These are phyloP conservation scores for Grigorovia transvaalensis DNA, from an alignment of 805 yeast genomes.

Conservation along the genomic window DNA sequence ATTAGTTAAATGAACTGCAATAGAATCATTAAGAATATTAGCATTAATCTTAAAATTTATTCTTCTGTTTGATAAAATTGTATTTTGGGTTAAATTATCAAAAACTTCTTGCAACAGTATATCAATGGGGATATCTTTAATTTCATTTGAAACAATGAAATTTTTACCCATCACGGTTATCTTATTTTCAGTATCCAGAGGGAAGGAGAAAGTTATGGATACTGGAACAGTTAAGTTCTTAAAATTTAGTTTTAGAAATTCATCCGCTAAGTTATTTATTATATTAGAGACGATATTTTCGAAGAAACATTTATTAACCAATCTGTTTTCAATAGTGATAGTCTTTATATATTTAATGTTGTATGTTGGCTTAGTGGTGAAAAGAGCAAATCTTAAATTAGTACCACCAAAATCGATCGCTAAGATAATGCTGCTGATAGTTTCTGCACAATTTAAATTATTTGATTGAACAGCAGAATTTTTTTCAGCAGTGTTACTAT, in stretches of 20 bases:
- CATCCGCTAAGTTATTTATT: slow-evolving; percentile 8
- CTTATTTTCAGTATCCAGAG: slow-evolving; percentile 20
- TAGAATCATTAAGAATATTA: slow-evolving; percentile 48
- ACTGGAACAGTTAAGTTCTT: slow-evolving; percentile 10
- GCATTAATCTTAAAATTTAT: slow-evolving; percentile 30
- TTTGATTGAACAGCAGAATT: too few relatives aligned
- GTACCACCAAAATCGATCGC: slow-evolving; percentile 26
- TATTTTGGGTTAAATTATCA: slow-evolving; percentile 4
- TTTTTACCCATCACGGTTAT: slow-evolving; percentile 55
- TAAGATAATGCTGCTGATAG: slow-evolving; percentile 4
- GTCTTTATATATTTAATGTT: slow-evolving; percentile 7
- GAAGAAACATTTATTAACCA: slow-evolving; percentile 16
- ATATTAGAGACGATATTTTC: slow-evolving; percentile 12
- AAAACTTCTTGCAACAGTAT: slow-evolving; percentile 32
- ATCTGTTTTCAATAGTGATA: slow-evolving; percentile 7
- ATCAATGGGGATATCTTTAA: slow-evolving; percentile 34
- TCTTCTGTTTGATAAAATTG: slow-evolving; percentile 11
- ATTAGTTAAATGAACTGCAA: slow-evolving; percentile 55
- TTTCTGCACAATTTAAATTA: too few relatives aligned
- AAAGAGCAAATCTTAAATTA: slow-evolving; percentile 17
- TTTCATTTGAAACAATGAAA: slow-evolving; percentile 36
- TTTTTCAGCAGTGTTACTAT: not conserved
- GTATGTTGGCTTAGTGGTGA: slow-evolving; percentile 7
- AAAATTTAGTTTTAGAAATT: slow-evolving; percentile 3
- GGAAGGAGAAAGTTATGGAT: slow-evolving; percentile 28